A percentile compares a stretch with the other conserved stretches of the same genome.
These are phyloP conservation scores for Calonectria ilicicola DNA, from an alignment of 2,329 filamentous ascomycete species.

Conservation along the genomic window DNA sequence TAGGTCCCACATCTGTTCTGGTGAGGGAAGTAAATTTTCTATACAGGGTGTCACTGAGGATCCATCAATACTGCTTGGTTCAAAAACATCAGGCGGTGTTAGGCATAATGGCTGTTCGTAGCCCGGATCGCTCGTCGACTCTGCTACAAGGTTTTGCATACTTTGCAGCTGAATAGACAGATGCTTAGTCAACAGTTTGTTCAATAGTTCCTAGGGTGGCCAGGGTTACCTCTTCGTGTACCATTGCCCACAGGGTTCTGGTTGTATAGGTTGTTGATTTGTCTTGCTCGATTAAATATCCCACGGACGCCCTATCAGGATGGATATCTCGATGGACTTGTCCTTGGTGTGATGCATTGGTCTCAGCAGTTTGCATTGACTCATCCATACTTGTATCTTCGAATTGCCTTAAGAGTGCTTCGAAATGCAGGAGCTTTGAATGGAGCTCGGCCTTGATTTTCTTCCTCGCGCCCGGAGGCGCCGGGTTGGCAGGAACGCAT, in stretches of 20 bases:
- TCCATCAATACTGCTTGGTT: background rate
- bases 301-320: background rate
- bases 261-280: constrained; percentile 1
- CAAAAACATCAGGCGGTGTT: background rate
- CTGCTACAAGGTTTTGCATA: background rate
- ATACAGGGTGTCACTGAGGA: background rate
- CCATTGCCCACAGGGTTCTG: background rate
- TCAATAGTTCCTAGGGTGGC: no score
- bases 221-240: background rate
- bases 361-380: background rate
- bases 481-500: constrained; percentile 2
- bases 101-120: background rate
- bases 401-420: background rate
- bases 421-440: constrained; percentile 5
- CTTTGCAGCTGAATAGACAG: background rate
- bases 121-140: background rate
- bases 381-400: background rate
- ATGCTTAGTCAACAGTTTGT: background rate
- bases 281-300: background rate
- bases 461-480: background rate
- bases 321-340: background rate
- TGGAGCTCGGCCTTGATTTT: constrained; percentile 10
- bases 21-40: background rate
- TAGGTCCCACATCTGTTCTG: constrained; percentile 8
- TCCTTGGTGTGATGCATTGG: background rate